Percentiles rank a stretch among this genome's conserved stretches.
Evolutionary conservation across 345 rosid genomes (phyloP).

Genomic region (Citrus australasica): DNA sequence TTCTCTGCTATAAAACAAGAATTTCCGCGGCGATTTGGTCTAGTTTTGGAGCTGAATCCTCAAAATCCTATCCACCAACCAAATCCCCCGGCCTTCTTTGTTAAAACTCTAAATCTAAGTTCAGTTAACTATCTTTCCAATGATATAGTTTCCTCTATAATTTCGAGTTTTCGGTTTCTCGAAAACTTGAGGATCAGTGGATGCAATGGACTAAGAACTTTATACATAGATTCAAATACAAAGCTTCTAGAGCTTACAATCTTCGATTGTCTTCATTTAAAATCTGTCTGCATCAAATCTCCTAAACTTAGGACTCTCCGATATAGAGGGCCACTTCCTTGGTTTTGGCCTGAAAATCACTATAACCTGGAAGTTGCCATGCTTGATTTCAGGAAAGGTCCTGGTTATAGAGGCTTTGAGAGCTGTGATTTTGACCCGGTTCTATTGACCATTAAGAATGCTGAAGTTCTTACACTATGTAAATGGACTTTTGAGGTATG

Average conservation of each 20-base stretch:
- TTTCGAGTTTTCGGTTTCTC: slow-evolving; percentile 36
- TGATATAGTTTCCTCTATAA: slow-evolving; percentile 46
- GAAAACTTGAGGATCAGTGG: slow-evolving; percentile 46
- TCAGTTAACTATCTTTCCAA: slow-evolving; percentile 38
- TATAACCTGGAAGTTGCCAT: slow-evolving; percentile 47
- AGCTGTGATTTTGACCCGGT: slow-evolving; percentile 32
- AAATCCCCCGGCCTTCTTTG: slow-evolving; percentile 28
- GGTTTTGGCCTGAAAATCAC: slow-evolving; percentile 43
- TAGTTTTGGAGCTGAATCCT: slow-evolving; percentile 34
- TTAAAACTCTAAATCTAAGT: slow-evolving; percentile 40
- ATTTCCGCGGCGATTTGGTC: slow-evolving; percentile 13
- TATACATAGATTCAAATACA: slow-evolving; percentile 39
- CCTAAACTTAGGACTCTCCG: slow-evolving; percentile 39
- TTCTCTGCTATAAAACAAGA: slow-evolving; percentile 37
- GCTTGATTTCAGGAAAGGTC: slow-evolving; percentile 52
- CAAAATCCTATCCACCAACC: slow-evolving; percentile 18
- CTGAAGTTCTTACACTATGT: slow-evolving; percentile 46
- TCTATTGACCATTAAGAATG: slow-evolving; percentile 51
- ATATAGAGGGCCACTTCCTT: slow-evolving; percentile 40
- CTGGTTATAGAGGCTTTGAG: slow-evolving; percentile 20
- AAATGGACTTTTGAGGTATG: slow-evolving; percentile 63
- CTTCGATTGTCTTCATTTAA: slow-evolving; percentile 36
- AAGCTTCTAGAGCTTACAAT: slow-evolving; percentile 47
- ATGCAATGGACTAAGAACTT: slow-evolving; percentile 36
- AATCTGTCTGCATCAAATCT: slow-evolving; percentile 35